These are phyloP conservation scores for Podila epigama DNA, from an alignment of 192 early-diverging fungal species.

Conservation along the genomic window DNA sequence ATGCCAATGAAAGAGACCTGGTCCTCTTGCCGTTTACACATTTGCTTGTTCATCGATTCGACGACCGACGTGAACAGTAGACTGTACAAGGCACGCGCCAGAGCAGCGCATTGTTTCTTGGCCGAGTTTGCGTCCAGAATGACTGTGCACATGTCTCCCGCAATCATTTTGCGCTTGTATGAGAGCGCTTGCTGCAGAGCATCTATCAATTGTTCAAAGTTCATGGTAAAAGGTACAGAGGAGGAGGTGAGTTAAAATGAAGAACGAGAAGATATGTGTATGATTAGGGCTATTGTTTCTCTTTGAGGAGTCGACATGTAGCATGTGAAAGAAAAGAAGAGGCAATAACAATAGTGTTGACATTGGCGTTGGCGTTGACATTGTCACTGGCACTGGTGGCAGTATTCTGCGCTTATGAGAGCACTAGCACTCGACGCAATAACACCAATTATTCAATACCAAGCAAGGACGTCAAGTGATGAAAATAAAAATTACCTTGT, in stretches of 20 bases:
- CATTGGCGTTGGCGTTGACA: too few relatives aligned
- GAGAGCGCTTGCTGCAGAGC: conserved; percentile 69
- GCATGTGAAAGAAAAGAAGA: too few relatives aligned
- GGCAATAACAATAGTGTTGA: too few relatives aligned
- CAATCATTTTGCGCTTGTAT: conserved; percentile 84
- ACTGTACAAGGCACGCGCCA: conserved; percentile 87
- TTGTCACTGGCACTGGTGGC: too few relatives aligned
- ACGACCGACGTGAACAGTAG: conserved; percentile 91
- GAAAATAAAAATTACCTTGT: conserved; percentile 17
- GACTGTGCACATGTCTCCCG: conserved; percentile 88
- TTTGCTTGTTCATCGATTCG: conserved; percentile 87
- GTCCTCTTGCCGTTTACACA: conserved; percentile 70
- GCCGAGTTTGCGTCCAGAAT: conserved; percentile 87
- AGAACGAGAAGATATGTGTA: too few relatives aligned
- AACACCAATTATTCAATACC: not conserved
- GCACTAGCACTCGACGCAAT: not conserved
- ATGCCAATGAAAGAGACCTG: conserved; percentile 86
- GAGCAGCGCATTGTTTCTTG: conserved; percentile 76
- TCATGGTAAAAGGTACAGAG: too few relatives aligned
- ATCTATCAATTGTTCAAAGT: not conserved
- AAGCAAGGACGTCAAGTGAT: not conserved
- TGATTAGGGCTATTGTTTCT: too few relatives aligned
- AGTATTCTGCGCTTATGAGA: too few relatives aligned
- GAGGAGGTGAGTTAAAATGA: too few relatives aligned
- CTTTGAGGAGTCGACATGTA: too few relatives aligned